Percentiles rank a stretch among this genome's conserved stretches.
Conservation (phyloP, 2,329 filamentous ascomycete species). For the Basipetospora chlamydospora region DNA sequence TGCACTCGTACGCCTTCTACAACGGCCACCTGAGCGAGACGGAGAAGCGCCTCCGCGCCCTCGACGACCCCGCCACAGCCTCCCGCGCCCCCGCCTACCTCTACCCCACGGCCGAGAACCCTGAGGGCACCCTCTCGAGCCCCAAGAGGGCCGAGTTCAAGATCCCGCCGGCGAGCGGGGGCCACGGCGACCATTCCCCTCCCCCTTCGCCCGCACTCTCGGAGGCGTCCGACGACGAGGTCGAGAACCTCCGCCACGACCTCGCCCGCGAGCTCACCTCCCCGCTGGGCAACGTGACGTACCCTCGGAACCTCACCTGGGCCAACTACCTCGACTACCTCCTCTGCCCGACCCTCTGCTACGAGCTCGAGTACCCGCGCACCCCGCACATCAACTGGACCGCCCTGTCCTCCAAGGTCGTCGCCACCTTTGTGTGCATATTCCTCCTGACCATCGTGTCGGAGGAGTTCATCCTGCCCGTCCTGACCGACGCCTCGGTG, state of each 20-base stretch:
- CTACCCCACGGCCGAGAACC: constrained; percentile 38
- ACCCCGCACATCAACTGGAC: constrained; percentile 61
- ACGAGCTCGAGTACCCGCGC: constrained; percentile 91
- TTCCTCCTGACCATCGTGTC: constrained; percentile 83
- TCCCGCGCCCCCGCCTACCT: constrained; percentile 53
- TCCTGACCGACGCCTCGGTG: constrained; percentile 55
- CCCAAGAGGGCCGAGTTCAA: background rate
- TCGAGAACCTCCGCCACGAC: constrained; percentile 65
- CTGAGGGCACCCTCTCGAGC: constrained; percentile 1
- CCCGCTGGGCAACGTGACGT: constrained; percentile 76
- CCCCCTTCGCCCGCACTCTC: no score
- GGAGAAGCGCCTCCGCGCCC: constrained; percentile 59
- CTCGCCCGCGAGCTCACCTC: constrained; percentile 85
- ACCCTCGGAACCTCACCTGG: constrained; percentile 75
- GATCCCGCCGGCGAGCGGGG: no score
- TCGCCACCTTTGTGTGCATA: constrained; percentile 90
- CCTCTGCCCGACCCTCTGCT: constrained; percentile 89
- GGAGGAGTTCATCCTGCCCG: constrained; percentile 90
- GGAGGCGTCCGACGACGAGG: constrained; percentile 27
- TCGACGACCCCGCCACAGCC: constrained; percentile 62
- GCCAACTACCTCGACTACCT: constrained; percentile 76
- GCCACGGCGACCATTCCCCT: no score
- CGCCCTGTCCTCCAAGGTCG: constrained; percentile 68
- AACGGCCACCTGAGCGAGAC: constrained; percentile 90
- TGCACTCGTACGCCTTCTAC: constrained; percentile 97